Evolutionary conservation across 352 stramenopile species (phyloP).

Genomic region (Pythium chondricola): DNA sequence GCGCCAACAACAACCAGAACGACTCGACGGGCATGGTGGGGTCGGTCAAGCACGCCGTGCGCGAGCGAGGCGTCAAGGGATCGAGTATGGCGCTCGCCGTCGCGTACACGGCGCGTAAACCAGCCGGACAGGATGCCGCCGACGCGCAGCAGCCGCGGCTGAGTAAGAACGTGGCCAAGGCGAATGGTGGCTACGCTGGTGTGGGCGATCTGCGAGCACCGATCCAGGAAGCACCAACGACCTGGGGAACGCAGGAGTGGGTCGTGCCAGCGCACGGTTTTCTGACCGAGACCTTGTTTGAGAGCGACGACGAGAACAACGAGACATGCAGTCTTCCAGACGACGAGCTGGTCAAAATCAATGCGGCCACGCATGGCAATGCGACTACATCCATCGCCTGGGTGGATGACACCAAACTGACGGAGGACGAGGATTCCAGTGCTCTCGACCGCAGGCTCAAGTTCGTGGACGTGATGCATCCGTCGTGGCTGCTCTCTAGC

Average conservation of each 20-base stretch:
- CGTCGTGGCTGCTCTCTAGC: conserved; percentile 64
- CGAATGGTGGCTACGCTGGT: not conserved
- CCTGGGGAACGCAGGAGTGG: conserved; percentile 13
- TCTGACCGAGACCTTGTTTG: not conserved
- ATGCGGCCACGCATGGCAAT: not conserved
- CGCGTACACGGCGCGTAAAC: conserved; percentile 32
- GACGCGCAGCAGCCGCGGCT: conserved; percentile 1
- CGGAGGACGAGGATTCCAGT: not conserved
- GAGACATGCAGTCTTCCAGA: not conserved
- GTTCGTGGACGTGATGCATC: conserved; percentile 73
- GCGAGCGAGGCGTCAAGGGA: conserved; percentile 29
- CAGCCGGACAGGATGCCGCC: not conserved
- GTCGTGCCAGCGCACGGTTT: conserved; percentile 5
- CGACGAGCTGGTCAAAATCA: not conserved
- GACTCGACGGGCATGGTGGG: conserved; percentile 15
- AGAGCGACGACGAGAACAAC: not conserved
- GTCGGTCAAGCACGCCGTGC: conserved; percentile 20
- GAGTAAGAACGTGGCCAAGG: not conserved
- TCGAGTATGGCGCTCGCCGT: conserved; percentile 61
- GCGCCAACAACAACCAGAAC: conserved; percentile 6
- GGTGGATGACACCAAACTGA: not conserved
- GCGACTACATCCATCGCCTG: not conserved
- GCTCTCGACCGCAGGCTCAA: conserved; percentile 16
- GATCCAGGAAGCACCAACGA: conserved; percentile 10
- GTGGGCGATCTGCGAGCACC: conserved; percentile 1